Base-by-base conservation (phyloP, 2,329 filamentous ascomycete species). In the Aspergillus fumigatiaffinis region DNA sequence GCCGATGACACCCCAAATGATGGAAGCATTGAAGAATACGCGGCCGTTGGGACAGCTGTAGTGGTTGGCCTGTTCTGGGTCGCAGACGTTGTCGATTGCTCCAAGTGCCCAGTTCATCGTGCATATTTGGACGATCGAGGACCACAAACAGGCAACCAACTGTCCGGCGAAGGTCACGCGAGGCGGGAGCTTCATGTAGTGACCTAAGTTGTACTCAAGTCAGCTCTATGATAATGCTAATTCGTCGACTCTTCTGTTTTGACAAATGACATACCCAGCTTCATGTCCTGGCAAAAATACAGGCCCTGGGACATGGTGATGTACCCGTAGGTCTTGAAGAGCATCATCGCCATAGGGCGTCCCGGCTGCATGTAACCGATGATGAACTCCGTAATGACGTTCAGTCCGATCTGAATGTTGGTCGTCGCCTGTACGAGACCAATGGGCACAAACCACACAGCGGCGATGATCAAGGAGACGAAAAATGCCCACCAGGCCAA, bases 251-350 rank as follows among this genome's bases (percentile, higher is more conserved):
- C 12, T 25, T 38, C 3, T 35, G 35, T 17, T 25, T 17, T 25
- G 17, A 10, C 50, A 21, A 51, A 35, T n/a, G 21, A 60, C 61
- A 32, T 52, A 70, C 68, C 86, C 2, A 87, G 79, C 70, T 88
- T 88, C 64, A 88, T 78, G 63, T 88, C 86, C 68, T 86, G 83
- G 4, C 80, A 77, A 69, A 88, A 88, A 69, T 83, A 85, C 51
- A 88, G 76, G 0, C 84, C 86, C 69, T 88, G 84, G 17, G 79
- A 79, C 84, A 88, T 87, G 73, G 80, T 84, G 55, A 89, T 83
- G 68, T 88, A 89, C 52, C 86, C 85, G 65, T 87, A 90, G 60
- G 86, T 88, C 73, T 90, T 90, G 77, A 90, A 90, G 76, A 90
- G 82, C 87, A 91, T 91, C 81, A 90, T 87, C 50, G 87, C 87